These are phyloP conservation scores for Candida bentonensis DNA, from an alignment of 805 yeast species.

Conservation along the genomic window DNA sequence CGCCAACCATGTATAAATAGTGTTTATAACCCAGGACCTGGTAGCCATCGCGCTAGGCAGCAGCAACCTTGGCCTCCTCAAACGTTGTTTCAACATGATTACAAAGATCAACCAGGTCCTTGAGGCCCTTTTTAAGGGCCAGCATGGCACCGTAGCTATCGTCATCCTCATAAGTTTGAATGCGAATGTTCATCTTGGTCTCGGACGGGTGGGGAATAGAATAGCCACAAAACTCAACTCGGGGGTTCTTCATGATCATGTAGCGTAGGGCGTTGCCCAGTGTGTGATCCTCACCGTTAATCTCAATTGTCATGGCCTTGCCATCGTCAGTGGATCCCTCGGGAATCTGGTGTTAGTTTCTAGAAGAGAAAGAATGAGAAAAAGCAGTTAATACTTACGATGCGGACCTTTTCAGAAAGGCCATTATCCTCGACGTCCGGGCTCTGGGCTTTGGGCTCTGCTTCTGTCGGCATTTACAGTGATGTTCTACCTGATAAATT, in stretches of 20 bases:
- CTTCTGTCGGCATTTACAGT: no score
- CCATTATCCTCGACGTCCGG: no score
- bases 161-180: slow-evolving; percentile 76
- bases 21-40: slow-evolving; percentile 5
- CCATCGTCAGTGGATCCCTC: slow-evolving; percentile 83
- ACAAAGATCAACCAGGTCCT: slow-evolving; percentile 72
- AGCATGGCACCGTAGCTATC: slow-evolving; percentile 59
- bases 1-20: no score
- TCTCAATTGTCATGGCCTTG: slow-evolving; percentile 86
- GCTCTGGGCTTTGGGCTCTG: no score
- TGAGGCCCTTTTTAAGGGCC: slow-evolving; percentile 83
- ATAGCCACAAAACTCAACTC: slow-evolving; percentile 96
- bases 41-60: slow-evolving; percentile 28
- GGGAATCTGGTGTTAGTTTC: slow-evolving; percentile 5
- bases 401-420: neutral
- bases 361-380: neutral
- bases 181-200: slow-evolving; percentile 72
- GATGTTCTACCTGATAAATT: no score
- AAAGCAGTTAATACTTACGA: neutral
- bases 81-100: slow-evolving; percentile 69
- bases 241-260: slow-evolving; percentile 93
- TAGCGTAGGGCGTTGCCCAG: slow-evolving; percentile 88
- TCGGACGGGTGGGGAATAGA: slow-evolving; percentile 98
- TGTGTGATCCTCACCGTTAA: slow-evolving; percentile 90
- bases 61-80: slow-evolving; percentile 46